phyloP scores from a whole-genome alignment of 2,329 filamentous ascomycete species.

The Didymella lethalis region DNA sequence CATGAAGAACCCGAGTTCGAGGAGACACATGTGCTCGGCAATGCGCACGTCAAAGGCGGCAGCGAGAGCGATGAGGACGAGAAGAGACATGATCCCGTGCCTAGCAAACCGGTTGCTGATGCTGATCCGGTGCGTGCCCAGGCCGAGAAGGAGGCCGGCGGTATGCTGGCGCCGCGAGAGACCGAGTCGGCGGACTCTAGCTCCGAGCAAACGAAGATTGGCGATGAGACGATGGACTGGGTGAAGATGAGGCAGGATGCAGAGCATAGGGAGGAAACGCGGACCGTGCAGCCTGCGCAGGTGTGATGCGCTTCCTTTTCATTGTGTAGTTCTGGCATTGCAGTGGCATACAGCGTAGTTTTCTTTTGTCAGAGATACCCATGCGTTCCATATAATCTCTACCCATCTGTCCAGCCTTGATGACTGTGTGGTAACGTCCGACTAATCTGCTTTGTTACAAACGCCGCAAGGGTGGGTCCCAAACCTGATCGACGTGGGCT shows the following conservation, averaged over 20 bases:
- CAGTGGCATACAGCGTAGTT: neutral
- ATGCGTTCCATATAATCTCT: neutral
- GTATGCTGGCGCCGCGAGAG: neutral
- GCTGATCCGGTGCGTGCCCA: neutral
- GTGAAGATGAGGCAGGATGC: slow-evolving; percentile 15
- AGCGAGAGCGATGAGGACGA: slow-evolving; percentile 13
- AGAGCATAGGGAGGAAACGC: neutral
- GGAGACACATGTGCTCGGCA: slow-evolving; percentile 13
- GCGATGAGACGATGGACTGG: slow-evolving; percentile 16
- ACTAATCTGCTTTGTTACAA: too few species aligned
- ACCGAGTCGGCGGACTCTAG: slow-evolving; percentile 12
- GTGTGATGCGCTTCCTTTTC: neutral
- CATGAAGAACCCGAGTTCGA: slow-evolving; percentile 13
- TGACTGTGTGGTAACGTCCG: too few species aligned
- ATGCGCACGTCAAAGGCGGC: slow-evolving; percentile 11
- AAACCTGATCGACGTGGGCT: too few species aligned
- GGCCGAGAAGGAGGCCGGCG: neutral
- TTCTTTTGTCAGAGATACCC: neutral
- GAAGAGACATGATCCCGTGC: slow-evolving; percentile 15
- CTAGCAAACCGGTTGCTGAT: neutral
- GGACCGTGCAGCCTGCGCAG: neutral
- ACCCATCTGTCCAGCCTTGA: too few species aligned
- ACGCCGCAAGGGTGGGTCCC: too few species aligned
- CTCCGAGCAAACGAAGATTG: slow-evolving; percentile 16
- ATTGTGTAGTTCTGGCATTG: neutral